Base-by-base conservation (phyloP, 1,139 yeast genomes). In the Scheffersomyces segobiensis region DNA sequence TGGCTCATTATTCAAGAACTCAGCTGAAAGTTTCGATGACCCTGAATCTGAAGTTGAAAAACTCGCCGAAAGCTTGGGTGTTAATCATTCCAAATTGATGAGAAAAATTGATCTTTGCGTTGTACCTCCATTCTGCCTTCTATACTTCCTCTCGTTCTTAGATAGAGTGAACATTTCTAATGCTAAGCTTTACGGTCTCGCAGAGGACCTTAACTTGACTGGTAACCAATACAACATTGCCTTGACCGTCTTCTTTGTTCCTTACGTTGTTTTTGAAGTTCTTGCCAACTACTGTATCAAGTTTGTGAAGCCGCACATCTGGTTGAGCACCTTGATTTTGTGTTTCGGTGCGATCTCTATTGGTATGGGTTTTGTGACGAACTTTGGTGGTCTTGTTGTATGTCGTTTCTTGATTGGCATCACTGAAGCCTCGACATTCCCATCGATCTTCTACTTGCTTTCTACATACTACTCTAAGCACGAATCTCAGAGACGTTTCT, bases 111-210 rank as follows among this genome's bases (percentile, higher is more conserved):
- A 88, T 66, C 56, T 85, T 5, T 83, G 88, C 60, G 87, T 88
- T 52, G 86, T 88, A 42, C 91, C 92, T 4, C 87, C 92, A 46
- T 87, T 88, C 65, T 86, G 91, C 70, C 71, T 88, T 52, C 78
- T 89, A 52, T 88, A 89, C 66, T 84, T 89, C 66, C 78, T 88
- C 62, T 85, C 91, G 0, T 89, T 88, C 64, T 76, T 88, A 68
- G 93, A 88, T 69, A 78, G 93, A 68, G 91, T 88, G 56, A 89
- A 88, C 69, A 87, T 89, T 59, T 86, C 92, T 49, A 89, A 89
- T 68, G 95, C 95, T 22, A 85, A 84, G 61, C 80, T 87, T 59
- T 87, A 88, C 63, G 93, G 93, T 12, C 75, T 89, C 73, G 74
- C 81, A 32, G 71, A 67, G 5, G 88, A 85, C 55, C 74, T 88